Conservation (phyloP, 257 asterid species). For the Orobanche coerulescens region DNA sequence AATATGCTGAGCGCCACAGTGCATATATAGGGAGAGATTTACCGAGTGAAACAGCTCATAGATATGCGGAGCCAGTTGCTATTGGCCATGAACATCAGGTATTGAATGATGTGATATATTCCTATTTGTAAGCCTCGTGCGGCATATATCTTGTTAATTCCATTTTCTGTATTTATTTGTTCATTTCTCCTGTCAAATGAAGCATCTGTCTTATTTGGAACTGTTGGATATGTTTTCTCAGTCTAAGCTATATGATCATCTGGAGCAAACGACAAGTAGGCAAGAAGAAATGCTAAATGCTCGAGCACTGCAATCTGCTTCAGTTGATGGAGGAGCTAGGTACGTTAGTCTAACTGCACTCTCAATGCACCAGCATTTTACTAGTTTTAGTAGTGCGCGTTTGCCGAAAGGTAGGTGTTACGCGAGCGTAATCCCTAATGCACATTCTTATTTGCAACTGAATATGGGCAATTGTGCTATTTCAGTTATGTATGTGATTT, state of each 20-base stretch:
- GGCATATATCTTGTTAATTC: not conserved
- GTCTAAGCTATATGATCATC: slow-evolving; percentile 68
- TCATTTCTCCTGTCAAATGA: not conserved
- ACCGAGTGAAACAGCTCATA: slow-evolving; percentile 57
- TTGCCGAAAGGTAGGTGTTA: slow-evolving; percentile 7
- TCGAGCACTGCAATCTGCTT: slow-evolving; percentile 59
- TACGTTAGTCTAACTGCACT: slow-evolving; percentile 27
- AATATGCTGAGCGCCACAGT: slow-evolving; percentile 57
- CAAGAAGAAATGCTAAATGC: slow-evolving; percentile 75
- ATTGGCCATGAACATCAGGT: slow-evolving; percentile 81
- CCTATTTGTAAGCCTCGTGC: slow-evolving; percentile 7
- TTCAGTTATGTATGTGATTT: slow-evolving; percentile 17
- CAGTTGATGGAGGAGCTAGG: slow-evolving; percentile 82
- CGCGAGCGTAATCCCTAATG: not conserved
- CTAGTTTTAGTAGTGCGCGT: slow-evolving; percentile 13
- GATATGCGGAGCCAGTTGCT: slow-evolving; percentile 58
- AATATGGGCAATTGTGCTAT: slow-evolving; percentile 12
- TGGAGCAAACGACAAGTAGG: slow-evolving; percentile 57
- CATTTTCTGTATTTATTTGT: not conserved
- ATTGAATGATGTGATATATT: slow-evolving; percentile 18
- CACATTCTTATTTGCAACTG: slow-evolving; percentile 15
- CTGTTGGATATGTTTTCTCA: slow-evolving; percentile 25
- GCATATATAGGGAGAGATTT: slow-evolving; percentile 63
- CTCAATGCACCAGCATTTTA: not conserved
- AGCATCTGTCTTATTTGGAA: not conserved